Evolutionary conservation across 73 alveolate genomes (phyloP), one percentile per base, ranked within the genome.

Genomic region (Symbiodinium natans): DNA sequence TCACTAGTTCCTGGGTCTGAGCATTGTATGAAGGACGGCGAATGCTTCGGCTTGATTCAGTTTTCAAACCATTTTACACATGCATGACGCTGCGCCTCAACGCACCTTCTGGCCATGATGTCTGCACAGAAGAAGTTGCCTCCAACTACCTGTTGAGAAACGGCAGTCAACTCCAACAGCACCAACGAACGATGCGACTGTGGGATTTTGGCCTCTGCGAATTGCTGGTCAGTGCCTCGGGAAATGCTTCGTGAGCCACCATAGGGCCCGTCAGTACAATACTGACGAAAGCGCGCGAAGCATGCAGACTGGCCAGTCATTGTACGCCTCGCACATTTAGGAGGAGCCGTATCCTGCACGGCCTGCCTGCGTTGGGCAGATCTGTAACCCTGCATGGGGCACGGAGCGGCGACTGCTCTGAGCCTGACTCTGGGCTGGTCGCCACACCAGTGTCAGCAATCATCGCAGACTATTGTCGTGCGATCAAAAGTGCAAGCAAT

Each of bases 51-150:
- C n/a, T n/a, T n/a, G n/a, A 46, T 46, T 13, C 59, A 46, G 21
- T 46, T 6, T 6, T 46, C 59, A 46, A 13, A 46, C 21, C 59
- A 13, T 13, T 9, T 46, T 46, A 13, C 13, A 46, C 59, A 6
- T 46, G 6, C 21, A 6, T 46, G 59, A 46, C 59, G 40, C 29
- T 19, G 84, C 13, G 75, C 97, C 97, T 90, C 97, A 21, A 90
- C 54, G 54, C 97, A 90, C n/a, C 97, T 42, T 25, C 97, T 48
- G 19, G 97, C 97, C 97, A 90, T 90, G 97, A 90, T 90, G 77
- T 90, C 97, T 36, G 97, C 97, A 33, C 97, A 90, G 52, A 90
- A 90, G 88, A 90, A 90, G 52, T 90, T 90, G 33, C 97, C 97
- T 39, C 97, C 97, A 29, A 90, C 80, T 25, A 90, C 97, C 97